Conservation (phyloP, 306 rosid genomes). For the Dalbergia oliveri region DNA sequence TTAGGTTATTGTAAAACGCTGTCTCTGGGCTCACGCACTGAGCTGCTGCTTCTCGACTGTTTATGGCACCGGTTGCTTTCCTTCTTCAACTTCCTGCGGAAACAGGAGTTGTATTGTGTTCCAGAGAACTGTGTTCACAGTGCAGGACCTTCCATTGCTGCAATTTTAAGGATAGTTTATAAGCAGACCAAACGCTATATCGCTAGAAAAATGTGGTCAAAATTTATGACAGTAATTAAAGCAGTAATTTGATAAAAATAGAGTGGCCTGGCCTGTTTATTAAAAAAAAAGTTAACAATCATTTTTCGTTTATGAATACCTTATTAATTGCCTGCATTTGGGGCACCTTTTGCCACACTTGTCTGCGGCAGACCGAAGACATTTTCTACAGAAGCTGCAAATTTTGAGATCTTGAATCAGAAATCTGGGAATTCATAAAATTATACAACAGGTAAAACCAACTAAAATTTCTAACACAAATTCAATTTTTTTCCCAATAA, state of each 20-base stretch:
- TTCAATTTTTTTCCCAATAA: neutral
- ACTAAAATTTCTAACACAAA: neutral
- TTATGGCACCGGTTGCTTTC: slow-evolving; percentile 62
- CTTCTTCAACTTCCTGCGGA: slow-evolving; percentile 85
- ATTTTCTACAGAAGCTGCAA: slow-evolving; percentile 87
- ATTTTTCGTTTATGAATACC: slow-evolving; percentile 52
- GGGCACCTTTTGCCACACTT: slow-evolving; percentile 97
- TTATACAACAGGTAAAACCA: neutral
- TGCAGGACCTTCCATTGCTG: slow-evolving; percentile 93
- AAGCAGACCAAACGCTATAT: too few species aligned
- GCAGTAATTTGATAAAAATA: too few species aligned
- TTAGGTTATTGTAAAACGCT: slow-evolving; percentile 55
- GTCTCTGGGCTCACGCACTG: slow-evolving; percentile 51
- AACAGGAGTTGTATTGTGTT: slow-evolving; percentile 94
- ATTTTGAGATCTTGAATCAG: slow-evolving; percentile 23
- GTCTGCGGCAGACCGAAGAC: slow-evolving; percentile 85
- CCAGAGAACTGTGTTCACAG: slow-evolving; percentile 95
- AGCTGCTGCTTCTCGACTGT: slow-evolving; percentile 55
- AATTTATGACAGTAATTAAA: too few species aligned
- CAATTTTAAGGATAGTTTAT: slow-evolving; percentile 13
- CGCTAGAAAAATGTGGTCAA: too few species aligned
- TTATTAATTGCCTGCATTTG: slow-evolving; percentile 85
- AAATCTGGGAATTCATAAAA: slow-evolving; percentile 15
- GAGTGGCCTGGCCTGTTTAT: too few species aligned
- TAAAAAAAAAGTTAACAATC: too few species aligned